Evolutionary conservation across 2,329 filamentous ascomycete species (phyloP).

Genomic region (Xylariales sp.): DNA sequence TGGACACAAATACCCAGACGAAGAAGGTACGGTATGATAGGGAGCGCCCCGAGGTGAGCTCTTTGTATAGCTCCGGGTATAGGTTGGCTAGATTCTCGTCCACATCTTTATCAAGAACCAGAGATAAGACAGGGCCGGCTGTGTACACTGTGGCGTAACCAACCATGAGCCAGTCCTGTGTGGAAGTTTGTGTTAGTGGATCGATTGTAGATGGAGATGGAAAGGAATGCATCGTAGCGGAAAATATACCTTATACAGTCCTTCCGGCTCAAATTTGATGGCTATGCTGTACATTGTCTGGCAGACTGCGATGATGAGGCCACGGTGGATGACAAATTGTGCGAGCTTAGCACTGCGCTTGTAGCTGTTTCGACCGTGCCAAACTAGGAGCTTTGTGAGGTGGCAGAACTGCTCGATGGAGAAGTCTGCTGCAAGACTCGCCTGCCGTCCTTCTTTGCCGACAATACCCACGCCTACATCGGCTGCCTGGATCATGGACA

Average conservation of each 20-base stretch:
- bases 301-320: conserved; percentile 89
- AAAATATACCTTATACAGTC: conserved; percentile 68
- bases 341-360: conserved; percentile 92
- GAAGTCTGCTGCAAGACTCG: conserved; percentile 92
- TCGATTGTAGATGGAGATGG: too few species aligned
- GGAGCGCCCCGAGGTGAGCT: conserved; percentile 83
- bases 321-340: conserved; percentile 97
- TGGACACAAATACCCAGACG: conserved; percentile 89
- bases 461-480: conserved; percentile 98
- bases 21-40: conserved; percentile 94
- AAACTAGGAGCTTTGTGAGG: conserved; percentile 93
- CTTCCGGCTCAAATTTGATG: conserved; percentile 86
- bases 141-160: conserved; percentile 97
- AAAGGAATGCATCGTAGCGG: background rate
- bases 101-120: conserved; percentile 92
- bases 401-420: conserved; percentile 94
- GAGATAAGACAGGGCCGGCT: conserved; percentile 84
- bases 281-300: conserved; percentile 98
- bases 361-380: conserved; percentile 97
- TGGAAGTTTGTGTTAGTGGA: background rate
- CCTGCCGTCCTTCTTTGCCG: conserved; percentile 94
- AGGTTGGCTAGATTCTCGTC: conserved; percentile 90
- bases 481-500: conserved; percentile 98
- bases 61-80: conserved; percentile 96
- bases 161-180: conserved; percentile 85